phyloP scores from a whole-genome alignment of 805 yeast species.

The Kazachstania psychrophila region DNA sequence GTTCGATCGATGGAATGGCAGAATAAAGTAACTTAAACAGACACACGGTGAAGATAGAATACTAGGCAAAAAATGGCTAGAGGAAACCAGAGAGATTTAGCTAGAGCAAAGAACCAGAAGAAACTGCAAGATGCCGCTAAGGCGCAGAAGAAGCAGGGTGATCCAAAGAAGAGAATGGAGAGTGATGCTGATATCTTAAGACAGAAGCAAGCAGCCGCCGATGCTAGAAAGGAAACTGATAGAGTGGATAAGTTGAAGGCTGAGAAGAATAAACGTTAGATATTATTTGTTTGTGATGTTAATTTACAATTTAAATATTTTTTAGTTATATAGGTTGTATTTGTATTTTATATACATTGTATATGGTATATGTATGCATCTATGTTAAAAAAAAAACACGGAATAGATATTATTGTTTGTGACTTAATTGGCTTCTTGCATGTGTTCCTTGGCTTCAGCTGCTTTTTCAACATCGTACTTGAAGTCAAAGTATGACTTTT shows the following conservation, averaged over 20 bases:
- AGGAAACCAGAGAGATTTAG: slow-evolving; percentile 94
- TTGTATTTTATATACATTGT: too few relatives aligned
- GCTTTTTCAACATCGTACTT: slow-evolving; percentile 85
- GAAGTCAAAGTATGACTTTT: slow-evolving; percentile 86
- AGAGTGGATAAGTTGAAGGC: slow-evolving; percentile 16
- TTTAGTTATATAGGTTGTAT: too few relatives aligned
- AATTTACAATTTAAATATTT: too few relatives aligned
- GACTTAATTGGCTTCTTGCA: slow-evolving; percentile 18
- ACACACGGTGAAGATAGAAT: too few relatives aligned
- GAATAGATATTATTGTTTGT: too few relatives aligned
- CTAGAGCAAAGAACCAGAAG: slow-evolving; percentile 79
- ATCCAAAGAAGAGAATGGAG: slow-evolving; percentile 78
- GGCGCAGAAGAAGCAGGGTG: slow-evolving; percentile 61
- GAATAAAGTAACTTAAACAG: too few relatives aligned
- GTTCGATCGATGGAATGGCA: too few relatives aligned
- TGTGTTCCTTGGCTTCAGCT: slow-evolving; percentile 39
- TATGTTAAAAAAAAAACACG: too few relatives aligned
- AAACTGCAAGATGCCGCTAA: slow-evolving; percentile 61
- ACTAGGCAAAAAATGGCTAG: slow-evolving; percentile 80
- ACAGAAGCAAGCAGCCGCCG: slow-evolving; percentile 64
- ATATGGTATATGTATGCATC: too few relatives aligned
- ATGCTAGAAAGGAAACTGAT: slow-evolving; percentile 30
- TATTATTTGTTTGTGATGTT: too few relatives aligned
- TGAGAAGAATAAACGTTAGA: slow-evolving; percentile 9
- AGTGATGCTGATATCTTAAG: slow-evolving; percentile 85